phyloP scores from a whole-genome alignment of 106 monocot genomes.

The Dioscorea zingiberensis region DNA sequence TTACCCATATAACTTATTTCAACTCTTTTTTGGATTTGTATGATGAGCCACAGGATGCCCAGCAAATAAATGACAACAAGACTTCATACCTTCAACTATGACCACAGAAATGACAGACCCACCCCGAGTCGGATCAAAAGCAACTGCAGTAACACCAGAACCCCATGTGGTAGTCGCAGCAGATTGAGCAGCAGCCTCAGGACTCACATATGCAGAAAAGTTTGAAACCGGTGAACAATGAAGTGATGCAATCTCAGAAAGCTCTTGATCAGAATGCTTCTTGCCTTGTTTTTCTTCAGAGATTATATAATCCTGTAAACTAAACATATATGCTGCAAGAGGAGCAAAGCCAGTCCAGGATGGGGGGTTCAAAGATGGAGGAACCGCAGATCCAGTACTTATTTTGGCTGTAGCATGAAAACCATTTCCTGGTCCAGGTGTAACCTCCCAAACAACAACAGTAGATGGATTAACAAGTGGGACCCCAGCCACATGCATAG shows the following conservation, averaged over 20 bases:
- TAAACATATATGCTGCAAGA: constrained; percentile 81
- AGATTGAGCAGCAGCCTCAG: constrained; percentile 92
- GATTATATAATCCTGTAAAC: constrained; percentile 66
- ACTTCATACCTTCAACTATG: constrained; percentile 90
- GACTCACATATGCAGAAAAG: constrained; percentile 98
- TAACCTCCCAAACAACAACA: constrained; percentile 99
- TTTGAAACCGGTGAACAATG: constrained; percentile 98
- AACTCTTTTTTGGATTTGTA: no score
- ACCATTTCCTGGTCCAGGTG: constrained; percentile 90
- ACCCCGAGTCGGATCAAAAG: constrained; percentile 96
- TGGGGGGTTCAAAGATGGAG: constrained; percentile 70
- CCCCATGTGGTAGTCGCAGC: constrained; percentile 98
- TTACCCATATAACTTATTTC: no score
- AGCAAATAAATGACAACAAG: no score
- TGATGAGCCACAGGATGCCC: no score
- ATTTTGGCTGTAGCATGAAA: constrained; percentile 69
- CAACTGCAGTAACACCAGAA: constrained; percentile 93
- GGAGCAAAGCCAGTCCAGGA: constrained; percentile 79
- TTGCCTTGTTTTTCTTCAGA: constrained; percentile 76
- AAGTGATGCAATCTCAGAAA: constrained; percentile 52
- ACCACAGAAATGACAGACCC: constrained; percentile 94
- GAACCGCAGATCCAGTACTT: constrained; percentile 32
- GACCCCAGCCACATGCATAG: constrained; percentile 94
- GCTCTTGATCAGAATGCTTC: constrained; percentile 55
- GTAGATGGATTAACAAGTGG: constrained; percentile 98